Conservation (phyloP, 2,329 filamentous ascomycete genomes). For the Colletotrichum tanaceti region DNA sequence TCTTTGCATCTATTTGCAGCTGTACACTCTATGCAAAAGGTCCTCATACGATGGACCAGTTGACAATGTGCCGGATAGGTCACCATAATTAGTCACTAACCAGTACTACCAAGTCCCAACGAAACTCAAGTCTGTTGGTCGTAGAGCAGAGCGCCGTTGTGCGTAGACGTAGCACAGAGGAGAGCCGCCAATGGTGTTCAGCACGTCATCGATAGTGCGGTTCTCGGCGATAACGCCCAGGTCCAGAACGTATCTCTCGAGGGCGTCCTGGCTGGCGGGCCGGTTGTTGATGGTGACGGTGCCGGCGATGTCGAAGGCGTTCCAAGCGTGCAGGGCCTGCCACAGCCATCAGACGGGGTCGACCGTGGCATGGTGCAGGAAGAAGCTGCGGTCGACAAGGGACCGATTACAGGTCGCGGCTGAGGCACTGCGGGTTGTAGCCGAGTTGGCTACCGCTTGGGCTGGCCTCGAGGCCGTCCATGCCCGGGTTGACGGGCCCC, state of each 20-base stretch:
- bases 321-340: constrained; percentile 44
- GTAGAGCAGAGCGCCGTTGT: constrained; percentile 5
- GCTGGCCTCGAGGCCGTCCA: constrained; percentile 44
- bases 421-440: constrained; percentile 60
- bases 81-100: too few species aligned
- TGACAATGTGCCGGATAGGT: neutral
- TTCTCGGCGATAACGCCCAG: constrained; percentile 44
- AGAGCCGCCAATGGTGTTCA: constrained; percentile 47
- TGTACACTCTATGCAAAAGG: neutral
- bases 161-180: constrained; percentile 52
- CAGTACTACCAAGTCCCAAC: neutral
- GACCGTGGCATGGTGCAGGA: constrained; percentile 46
- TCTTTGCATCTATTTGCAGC: too few species aligned
- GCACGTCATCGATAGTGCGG: constrained; percentile 47
- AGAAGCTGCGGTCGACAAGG: constrained; percentile 47
- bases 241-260: constrained; percentile 44
- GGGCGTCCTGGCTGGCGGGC: constrained; percentile 42
- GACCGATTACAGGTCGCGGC: constrained; percentile 52
- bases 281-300: constrained; percentile 43
- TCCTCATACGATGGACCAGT: neutral
- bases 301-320: constrained; percentile 40
- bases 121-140: rapidly evolving
- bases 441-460: constrained; percentile 45
- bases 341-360: constrained; percentile 48
- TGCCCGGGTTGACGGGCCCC: constrained; percentile 51